Evolutionary conservation across 2,329 filamentous ascomycete species (phyloP).

Genomic region (Microdochium trichocladiopsis): DNA sequence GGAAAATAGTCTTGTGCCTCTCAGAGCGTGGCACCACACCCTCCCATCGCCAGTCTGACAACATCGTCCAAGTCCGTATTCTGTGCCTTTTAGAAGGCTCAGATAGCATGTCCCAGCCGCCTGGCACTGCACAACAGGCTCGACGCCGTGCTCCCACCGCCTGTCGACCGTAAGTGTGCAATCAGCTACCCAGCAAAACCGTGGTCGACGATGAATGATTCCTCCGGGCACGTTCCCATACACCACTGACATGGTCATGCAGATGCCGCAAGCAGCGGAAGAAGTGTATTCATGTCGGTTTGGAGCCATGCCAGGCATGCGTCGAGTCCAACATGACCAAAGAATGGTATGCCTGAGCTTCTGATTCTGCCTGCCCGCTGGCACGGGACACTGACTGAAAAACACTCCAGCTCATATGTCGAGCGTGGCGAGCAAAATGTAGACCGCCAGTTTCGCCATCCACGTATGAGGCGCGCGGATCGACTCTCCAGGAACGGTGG

Average conservation of each 20-base stretch:
- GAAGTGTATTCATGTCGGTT: constrained; percentile 46
- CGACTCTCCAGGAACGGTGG: constrained; percentile 20
- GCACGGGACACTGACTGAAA: constrained; percentile 3
- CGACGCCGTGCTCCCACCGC: constrained; percentile 45
- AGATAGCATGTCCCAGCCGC: background rate
- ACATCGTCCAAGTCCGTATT: no score
- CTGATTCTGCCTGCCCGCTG: constrained; percentile 1
- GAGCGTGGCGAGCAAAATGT: constrained; percentile 44
- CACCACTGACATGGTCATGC: constrained; percentile 3
- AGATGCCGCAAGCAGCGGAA: constrained; percentile 50
- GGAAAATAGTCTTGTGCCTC: no score
- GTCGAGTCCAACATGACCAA: constrained; percentile 39
- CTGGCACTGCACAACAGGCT: constrained; percentile 17
- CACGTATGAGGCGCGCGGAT: constrained; percentile 35
- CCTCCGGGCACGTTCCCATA: no score
- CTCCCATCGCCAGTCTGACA: no score
- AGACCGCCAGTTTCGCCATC: constrained; percentile 50
- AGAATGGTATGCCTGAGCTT: constrained; percentile 35
- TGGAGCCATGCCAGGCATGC: constrained; percentile 45
- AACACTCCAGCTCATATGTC: constrained; percentile 46
- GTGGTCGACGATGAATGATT: no score
- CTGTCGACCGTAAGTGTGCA: constrained; percentile 36
- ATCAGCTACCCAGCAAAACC: no score
- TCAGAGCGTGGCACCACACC: no score
- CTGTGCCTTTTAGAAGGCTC: no score